Percentiles rank a stretch among this genome's conserved stretches.
These are phyloP conservation scores for Saturnispora zaruensis DNA, from an alignment of 805 yeast species.

Conservation along the genomic window DNA sequence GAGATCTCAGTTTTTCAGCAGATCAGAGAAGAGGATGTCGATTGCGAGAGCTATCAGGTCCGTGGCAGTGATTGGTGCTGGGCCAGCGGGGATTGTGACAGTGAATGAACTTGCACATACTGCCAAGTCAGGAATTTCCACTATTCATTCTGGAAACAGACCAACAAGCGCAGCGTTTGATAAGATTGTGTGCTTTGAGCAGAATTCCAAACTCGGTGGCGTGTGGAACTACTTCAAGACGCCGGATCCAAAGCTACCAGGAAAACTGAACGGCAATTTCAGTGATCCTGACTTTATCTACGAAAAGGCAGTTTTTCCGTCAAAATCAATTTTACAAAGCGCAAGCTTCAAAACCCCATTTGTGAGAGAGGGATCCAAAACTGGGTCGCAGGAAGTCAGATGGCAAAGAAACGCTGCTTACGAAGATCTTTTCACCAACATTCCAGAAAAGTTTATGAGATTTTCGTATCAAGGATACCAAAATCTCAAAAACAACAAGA, in stretches of 20 bases:
- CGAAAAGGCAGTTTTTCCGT: slow-evolving; percentile 10
- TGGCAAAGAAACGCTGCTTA: slow-evolving; percentile 36
- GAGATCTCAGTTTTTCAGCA: not conserved
- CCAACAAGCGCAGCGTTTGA: slow-evolving; percentile 24
- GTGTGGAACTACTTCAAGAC: slow-evolving; percentile 27
- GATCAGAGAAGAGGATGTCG: not conserved
- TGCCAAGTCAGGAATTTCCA: slow-evolving; percentile 23
- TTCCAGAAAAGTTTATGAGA: slow-evolving; percentile 33
- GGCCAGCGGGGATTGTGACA: slow-evolving; percentile 34
- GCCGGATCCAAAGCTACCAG: slow-evolving; percentile 20
- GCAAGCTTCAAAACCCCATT: slow-evolving; percentile 30
- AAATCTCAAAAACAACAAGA: slow-evolving; percentile 7
- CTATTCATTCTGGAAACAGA: slow-evolving; percentile 3
- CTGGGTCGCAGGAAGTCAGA: slow-evolving; percentile 17
- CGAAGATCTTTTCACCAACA: slow-evolving; percentile 34
- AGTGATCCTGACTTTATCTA: slow-evolving; percentile 16
- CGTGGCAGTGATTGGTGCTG: slow-evolving; percentile 35
- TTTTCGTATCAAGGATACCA: slow-evolving; percentile 28
- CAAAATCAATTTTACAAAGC: slow-evolving; percentile 17
- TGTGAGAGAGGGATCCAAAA: slow-evolving; percentile 10
- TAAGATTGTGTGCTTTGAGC: slow-evolving; percentile 33
- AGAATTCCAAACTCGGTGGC: slow-evolving; percentile 33
- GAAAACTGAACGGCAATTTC: slow-evolving; percentile 4
- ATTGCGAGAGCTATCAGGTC: slow-evolving; percentile 9
- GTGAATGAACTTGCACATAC: slow-evolving; percentile 28